Percentiles rank a stretch among this genome's conserved stretches.
These are phyloP conservation scores for Umbelopsis vinacea DNA, from an alignment of 192 early-diverging fungal genomes.

Conservation along the genomic window DNA sequence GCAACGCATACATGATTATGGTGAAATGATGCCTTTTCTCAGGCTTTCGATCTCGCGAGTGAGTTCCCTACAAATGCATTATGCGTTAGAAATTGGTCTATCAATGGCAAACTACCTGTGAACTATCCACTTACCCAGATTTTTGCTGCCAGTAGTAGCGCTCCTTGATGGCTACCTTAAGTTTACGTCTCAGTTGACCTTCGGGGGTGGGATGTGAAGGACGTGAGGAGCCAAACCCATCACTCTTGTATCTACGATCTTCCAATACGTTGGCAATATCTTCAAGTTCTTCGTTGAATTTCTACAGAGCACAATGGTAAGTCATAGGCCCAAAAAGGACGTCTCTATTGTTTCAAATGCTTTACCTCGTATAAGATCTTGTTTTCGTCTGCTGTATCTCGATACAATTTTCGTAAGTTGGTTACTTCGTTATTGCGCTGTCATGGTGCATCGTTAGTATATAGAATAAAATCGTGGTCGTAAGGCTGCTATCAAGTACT, in stretches of 20 bases:
- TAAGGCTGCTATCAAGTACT: not conserved
- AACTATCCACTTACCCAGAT: conserved; percentile 14
- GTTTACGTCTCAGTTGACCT: conserved; percentile 21
- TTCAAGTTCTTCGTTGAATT: conserved; percentile 29
- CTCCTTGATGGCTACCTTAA: conserved; percentile 22
- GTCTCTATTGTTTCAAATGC: not conserved
- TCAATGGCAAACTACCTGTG: too few species aligned
- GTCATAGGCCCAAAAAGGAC: not conserved
- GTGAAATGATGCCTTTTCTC: not conserved
- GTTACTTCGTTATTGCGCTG: conserved; percentile 18
- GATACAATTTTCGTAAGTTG: conserved; percentile 18
- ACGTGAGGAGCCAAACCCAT: not conserved
- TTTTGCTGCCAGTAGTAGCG: conserved; percentile 30
- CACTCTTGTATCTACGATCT: conserved; percentile 15
- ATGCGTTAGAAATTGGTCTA: not conserved
- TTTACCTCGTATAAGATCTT: conserved; percentile 27
- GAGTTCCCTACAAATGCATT: not conserved
- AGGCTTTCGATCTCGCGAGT: conserved; percentile 11
- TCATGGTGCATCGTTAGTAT: not conserved
- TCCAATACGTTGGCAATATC: conserved; percentile 13
- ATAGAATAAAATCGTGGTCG: too few species aligned
- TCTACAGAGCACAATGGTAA: not conserved
- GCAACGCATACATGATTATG: not conserved
- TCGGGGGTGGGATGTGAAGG: conserved; percentile 22
- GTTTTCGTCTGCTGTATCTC: conserved; percentile 23